These are phyloP conservation scores for Claviceps cyperi DNA, from an alignment of 2,329 filamentous ascomycete genomes.

Conservation along the genomic window DNA sequence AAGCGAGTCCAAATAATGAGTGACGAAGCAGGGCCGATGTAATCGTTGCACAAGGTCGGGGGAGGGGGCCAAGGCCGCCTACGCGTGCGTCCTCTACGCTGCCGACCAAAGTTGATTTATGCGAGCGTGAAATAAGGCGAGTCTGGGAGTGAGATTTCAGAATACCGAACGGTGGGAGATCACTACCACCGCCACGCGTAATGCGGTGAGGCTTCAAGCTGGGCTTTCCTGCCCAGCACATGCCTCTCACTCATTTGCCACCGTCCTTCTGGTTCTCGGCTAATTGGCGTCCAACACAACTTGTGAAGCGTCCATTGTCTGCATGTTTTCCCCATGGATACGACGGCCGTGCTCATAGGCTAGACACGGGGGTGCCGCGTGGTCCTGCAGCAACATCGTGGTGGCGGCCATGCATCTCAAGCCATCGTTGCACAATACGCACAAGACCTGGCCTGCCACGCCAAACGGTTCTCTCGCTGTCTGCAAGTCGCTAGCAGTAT, in stretches of 20 bases:
- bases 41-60: constrained; percentile 3
- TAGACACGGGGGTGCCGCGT: neutral
- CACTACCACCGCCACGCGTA: neutral
- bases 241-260: neutral
- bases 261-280: constrained; percentile 6
- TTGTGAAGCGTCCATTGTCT: neutral
- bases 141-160: neutral
- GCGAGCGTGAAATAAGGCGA: neutral
- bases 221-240: neutral
- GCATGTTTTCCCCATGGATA: constrained; percentile 1
- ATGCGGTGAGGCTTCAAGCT: neutral
- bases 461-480: constrained; percentile 2
- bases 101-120: no score
- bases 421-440: constrained; percentile 3
- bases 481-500: constrained; percentile 5
- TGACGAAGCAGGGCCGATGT: constrained; percentile 6
- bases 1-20: constrained; percentile 3
- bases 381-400: constrained; percentile 4
- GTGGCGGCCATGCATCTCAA: neutral
- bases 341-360: constrained; percentile 1
- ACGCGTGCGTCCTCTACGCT: neutral
- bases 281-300: constrained; percentile 1
- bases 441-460: constrained; percentile 3
- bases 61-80: neutral
- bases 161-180: neutral